phyloP scores from a whole-genome alignment of 2,329 filamentous ascomycete species.

The Exophiala phaeomuriformis region DNA sequence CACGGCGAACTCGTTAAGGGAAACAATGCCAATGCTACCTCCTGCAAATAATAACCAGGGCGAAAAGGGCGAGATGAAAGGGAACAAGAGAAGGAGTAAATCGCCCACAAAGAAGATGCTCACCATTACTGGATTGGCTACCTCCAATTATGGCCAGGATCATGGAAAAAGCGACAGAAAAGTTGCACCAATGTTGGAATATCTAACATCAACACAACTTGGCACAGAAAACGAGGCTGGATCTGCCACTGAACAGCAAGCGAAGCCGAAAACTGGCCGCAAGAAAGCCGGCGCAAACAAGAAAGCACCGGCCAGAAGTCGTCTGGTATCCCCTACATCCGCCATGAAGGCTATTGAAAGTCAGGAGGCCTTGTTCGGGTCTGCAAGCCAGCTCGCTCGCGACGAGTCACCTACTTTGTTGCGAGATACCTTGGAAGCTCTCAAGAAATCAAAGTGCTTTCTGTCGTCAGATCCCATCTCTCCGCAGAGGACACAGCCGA shows the following conservation, averaged over 20 bases:
- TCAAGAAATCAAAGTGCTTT: slow-evolving; percentile 50
- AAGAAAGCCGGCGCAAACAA: slow-evolving; percentile 22
- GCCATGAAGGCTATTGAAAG: slow-evolving; percentile 58
- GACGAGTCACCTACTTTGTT: slow-evolving; percentile 64
- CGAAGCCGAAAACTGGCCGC: slow-evolving; percentile 8
- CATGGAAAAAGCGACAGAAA: slow-evolving; percentile 27
- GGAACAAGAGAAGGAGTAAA: slow-evolving; percentile 38
- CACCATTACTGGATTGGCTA: slow-evolving; percentile 72
- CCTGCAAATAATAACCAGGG: not conserved
- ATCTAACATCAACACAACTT: slow-evolving; percentile 37
- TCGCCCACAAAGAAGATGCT: slow-evolving; percentile 60
- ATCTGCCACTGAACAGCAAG: slow-evolving; percentile 10
- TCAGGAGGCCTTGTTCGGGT: slow-evolving; percentile 78
- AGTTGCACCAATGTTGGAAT: slow-evolving; percentile 39
- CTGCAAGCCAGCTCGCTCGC: slow-evolving; percentile 70
- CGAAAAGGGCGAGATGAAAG: slow-evolving; percentile 1
- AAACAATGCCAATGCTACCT: slow-evolving; percentile 3
- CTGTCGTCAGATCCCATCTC: slow-evolving; percentile 18
- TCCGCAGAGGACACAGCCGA: slow-evolving; percentile 9
- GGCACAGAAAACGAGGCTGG: slow-evolving; percentile 1
- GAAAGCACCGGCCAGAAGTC: slow-evolving; percentile 35
- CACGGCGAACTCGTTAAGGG: not conserved
- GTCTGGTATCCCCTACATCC: slow-evolving; percentile 60
- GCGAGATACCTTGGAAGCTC: slow-evolving; percentile 55
- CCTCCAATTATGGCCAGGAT: slow-evolving; percentile 55